Evolutionary conservation across 768 basidiomycete species (phyloP), one percentile per base, ranked within the genome.

Genomic region (Crucibulum laeve): DNA sequence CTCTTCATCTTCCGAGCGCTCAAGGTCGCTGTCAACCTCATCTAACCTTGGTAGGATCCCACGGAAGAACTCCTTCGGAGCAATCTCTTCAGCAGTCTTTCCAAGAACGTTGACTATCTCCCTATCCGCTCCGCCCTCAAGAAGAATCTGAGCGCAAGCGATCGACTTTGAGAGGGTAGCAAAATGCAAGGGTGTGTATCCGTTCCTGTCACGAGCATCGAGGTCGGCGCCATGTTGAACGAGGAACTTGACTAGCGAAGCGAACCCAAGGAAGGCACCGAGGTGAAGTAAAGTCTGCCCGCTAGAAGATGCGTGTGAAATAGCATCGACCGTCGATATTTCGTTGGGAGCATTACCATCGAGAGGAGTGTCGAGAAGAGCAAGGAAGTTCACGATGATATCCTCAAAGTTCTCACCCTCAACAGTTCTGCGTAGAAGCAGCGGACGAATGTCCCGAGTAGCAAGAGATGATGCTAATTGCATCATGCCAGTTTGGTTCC

Each of bases 211-310:
- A 38, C 90, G 81, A 11, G 74, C 75, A 57, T 98, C 91, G 42
- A 93, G 51, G 57, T 93, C 90, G 26, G 85, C 81, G 5, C 75
- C 79, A 42, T 77, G 86, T 3, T 69, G 63, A 44, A 95, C 65
- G 44, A 99, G 71, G 65, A 88, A 90, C 35, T 68, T 56, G 14
- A 83, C 76, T 24, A 98, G 75, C 4, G 78, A 67, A 6, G 78
- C 65, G 61, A 90, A 89, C 23, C 84, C 84, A 44, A 93, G 78
- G 57, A 91, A 82, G 4, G 82, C 72, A 1, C 93, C 85, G 34
- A 97, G 70, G 60, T 99, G 95, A 8, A 98, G 79, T 4, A 99
- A 66, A 0, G 91, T 94, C 56, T 97, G 94, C 19, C 88, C 87
- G 41, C 73, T 77, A 43, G 76, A 55, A 36, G 85, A 88, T 32